Evolutionary conservation across 805 yeast species (phyloP).

Genomic region (Candida chauliodis): DNA sequence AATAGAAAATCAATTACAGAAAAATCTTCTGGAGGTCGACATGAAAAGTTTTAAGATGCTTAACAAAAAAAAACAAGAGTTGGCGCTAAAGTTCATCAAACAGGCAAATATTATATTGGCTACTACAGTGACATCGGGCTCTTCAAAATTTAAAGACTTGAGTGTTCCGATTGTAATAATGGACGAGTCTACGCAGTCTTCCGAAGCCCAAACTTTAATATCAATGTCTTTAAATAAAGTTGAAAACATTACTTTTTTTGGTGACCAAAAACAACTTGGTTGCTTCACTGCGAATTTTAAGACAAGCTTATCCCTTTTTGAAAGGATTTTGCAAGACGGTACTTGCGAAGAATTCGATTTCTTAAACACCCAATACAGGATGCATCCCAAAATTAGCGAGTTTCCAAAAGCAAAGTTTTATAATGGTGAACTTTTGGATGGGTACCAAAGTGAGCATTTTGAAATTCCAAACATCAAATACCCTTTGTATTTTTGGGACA

Average conservation of each 20-base stretch:
- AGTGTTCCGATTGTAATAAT: slow-evolving; percentile 64
- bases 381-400: slow-evolving; percentile 61
- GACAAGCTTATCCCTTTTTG: slow-evolving; percentile 63
- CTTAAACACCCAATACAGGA: slow-evolving; percentile 66
- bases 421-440: slow-evolving; percentile 47
- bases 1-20: slow-evolving; percentile 39
- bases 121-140: slow-evolving; percentile 71
- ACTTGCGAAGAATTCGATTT: slow-evolving; percentile 56
- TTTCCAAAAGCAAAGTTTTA: slow-evolving; percentile 54
- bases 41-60: slow-evolving; percentile 46
- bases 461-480: slow-evolving; percentile 38
- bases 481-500: slow-evolving; percentile 62
- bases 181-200: slow-evolving; percentile 78
- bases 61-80: slow-evolving; percentile 39
- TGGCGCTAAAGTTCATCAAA: slow-evolving; percentile 47
- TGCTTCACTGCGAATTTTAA: slow-evolving; percentile 66
- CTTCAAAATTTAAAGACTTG: slow-evolving; percentile 53
- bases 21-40: slow-evolving; percentile 17
- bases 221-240: slow-evolving; percentile 69
- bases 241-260: slow-evolving; percentile 58
- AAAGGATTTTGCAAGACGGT: slow-evolving; percentile 59
- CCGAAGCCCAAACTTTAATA: slow-evolving; percentile 68
- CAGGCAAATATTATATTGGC: slow-evolving; percentile 70
- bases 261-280: slow-evolving; percentile 72
- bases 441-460: slow-evolving; percentile 53